phyloP scores from a whole-genome alignment of 2,329 filamentous ascomycete species.

The Emericellopsis cladophorae region DNA sequence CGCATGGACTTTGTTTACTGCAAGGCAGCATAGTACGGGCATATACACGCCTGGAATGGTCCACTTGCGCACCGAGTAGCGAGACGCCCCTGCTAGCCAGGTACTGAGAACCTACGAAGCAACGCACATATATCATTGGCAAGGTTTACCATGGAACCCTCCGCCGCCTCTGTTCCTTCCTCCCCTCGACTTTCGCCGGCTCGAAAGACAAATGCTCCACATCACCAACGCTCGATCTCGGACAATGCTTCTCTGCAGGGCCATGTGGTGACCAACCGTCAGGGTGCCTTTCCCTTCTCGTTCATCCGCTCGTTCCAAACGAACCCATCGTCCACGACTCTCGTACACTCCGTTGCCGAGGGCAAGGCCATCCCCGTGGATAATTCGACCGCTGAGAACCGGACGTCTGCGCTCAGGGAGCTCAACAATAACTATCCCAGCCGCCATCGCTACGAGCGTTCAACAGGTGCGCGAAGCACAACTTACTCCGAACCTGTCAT shows the following conservation, averaged over 20 bases:
- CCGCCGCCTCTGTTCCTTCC: neutral
- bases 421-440: conserved; percentile 45
- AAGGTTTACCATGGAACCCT: too few species aligned
- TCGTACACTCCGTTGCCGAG: conserved; percentile 41
- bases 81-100: neutral
- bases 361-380: conserved; percentile 43
- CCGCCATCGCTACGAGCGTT: conserved; percentile 43
- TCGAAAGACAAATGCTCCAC: conserved; percentile 2
- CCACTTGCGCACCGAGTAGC: too few species aligned
- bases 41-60: too few species aligned
- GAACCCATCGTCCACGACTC: conserved; percentile 37
- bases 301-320: conserved; percentile 34
- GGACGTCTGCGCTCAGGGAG: conserved; percentile 47
- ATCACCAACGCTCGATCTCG: conserved; percentile 8
- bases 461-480: conserved; percentile 39
- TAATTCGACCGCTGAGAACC: conserved; percentile 39
- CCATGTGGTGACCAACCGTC: conserved; percentile 12
- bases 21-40: too few species aligned
- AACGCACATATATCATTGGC: too few species aligned
- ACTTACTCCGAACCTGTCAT: conserved; percentile 55
- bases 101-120: neutral
- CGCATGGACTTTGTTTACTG: too few species aligned
- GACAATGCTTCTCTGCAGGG: conserved; percentile 10
- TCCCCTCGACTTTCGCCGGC: neutral
- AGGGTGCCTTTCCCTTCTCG: conserved; percentile 30